Percentiles rank a stretch among this genome's conserved stretches.
Evolutionary conservation across 108 stramenopile species (phyloP).

Genomic region (Schizochytrium sp.): DNA sequence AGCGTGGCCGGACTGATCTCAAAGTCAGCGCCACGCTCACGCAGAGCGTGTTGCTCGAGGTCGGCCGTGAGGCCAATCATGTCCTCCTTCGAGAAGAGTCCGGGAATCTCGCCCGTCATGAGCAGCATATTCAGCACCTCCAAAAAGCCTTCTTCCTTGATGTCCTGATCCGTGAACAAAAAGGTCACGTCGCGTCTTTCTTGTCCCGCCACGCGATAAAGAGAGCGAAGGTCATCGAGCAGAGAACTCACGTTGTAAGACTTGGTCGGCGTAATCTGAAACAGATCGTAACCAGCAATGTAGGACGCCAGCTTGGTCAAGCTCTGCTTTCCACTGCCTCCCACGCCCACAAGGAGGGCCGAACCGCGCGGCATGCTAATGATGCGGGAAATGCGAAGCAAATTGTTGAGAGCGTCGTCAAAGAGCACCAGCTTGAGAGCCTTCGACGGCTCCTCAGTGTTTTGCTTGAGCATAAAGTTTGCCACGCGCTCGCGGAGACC

Average conservation of each 20-base stretch:
- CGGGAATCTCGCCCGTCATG: slow-evolving; percentile 77
- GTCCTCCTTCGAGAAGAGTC: slow-evolving; percentile 83
- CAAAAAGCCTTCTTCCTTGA: slow-evolving; percentile 78
- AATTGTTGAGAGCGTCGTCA: slow-evolving; percentile 75
- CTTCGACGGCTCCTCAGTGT: slow-evolving; percentile 67
- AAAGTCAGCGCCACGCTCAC: slow-evolving; percentile 63
- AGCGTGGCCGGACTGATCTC: slow-evolving; percentile 73
- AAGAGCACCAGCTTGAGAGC: slow-evolving; percentile 79
- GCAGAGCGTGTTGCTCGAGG: slow-evolving; percentile 42
- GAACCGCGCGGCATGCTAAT: slow-evolving; percentile 77
- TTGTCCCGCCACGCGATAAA: slow-evolving; percentile 75
- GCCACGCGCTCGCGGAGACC: slow-evolving; percentile 62
- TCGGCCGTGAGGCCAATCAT: slow-evolving; percentile 80
- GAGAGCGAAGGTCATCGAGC: slow-evolving; percentile 67
- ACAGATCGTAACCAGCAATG: slow-evolving; percentile 68
- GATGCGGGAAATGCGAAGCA: slow-evolving; percentile 69
- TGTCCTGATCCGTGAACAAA: slow-evolving; percentile 81
- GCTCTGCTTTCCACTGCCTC: slow-evolving; percentile 79
- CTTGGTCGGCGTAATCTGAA: slow-evolving; percentile 82
- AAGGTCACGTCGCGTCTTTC: slow-evolving; percentile 66
- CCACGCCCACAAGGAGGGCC: slow-evolving; percentile 74
- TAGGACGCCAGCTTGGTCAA: slow-evolving; percentile 68
- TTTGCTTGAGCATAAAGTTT: slow-evolving; percentile 66
- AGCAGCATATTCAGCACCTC: slow-evolving; percentile 75
- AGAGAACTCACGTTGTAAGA: slow-evolving; percentile 64